These are phyloP conservation scores for Epichloe elymi DNA, from an alignment of 2,329 filamentous ascomycete genomes.

Conservation along the genomic window DNA sequence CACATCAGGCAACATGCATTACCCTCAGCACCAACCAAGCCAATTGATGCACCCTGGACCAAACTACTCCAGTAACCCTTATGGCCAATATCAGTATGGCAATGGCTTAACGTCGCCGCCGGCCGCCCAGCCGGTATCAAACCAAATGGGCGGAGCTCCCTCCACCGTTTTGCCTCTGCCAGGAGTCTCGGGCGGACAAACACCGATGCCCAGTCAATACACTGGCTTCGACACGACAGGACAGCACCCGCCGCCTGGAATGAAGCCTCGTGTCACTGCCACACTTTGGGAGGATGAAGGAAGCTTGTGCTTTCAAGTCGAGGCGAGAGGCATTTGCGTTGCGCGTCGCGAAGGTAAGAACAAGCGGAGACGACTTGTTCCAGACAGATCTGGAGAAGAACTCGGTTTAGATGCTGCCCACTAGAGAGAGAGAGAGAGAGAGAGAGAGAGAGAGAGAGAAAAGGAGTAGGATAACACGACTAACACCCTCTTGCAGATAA, in stretches of 20 bases:
- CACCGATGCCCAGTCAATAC: constrained; percentile 43
- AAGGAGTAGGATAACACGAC: not conserved
- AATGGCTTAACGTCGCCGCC: constrained; percentile 75
- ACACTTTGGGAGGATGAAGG: constrained; percentile 98
- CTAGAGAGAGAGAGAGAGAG: no score
- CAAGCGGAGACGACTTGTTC: not conserved
- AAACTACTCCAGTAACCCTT: constrained; percentile 54
- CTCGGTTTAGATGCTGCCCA: no score
- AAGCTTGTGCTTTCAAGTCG: constrained; percentile 93
- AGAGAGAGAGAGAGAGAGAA: not conserved
- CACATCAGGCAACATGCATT: constrained; percentile 60
- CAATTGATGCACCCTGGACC: constrained; percentile 58
- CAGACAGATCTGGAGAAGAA: constrained; percentile 43
- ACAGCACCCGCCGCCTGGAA: constrained; percentile 79
- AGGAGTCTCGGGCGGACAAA: constrained; percentile 34
- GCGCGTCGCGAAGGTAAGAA: constrained; percentile 72
- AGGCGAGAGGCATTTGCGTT: constrained; percentile 91
- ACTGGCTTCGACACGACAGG: constrained; percentile 68
- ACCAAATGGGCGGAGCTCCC: constrained; percentile 48
- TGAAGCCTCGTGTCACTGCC: constrained; percentile 92
- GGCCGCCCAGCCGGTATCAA: constrained; percentile 52
- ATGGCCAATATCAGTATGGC: constrained; percentile 56
- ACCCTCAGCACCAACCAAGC: constrained; percentile 60
- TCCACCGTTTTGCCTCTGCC: constrained; percentile 60
- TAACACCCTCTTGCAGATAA: constrained; percentile 49